Base-by-base conservation (phyloP, 768 basidiomycete species). In the Boletus eberwhitei region DNA sequence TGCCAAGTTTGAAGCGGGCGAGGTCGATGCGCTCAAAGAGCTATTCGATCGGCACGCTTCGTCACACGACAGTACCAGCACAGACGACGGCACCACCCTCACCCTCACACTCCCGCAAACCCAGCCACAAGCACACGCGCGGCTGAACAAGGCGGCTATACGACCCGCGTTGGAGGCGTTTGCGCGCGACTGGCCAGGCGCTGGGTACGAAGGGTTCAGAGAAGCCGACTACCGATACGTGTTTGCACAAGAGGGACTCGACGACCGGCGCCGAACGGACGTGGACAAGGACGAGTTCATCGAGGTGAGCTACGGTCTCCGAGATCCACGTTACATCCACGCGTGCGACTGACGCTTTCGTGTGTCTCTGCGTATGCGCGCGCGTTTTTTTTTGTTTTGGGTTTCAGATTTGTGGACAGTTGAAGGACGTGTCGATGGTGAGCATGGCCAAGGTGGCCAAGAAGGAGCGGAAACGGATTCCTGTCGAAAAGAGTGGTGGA, bases 231-330 rank as follows among this genome's bases (percentile, higher is more conserved):
- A 85, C 40, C 79, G 84, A 34, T 88, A 91, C 66, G 90, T 92
- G 1, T 77, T 95, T 48, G 78, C 79, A 52, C 85, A 88, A 67
- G 85, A 88, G 56, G 93, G 90, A 4, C 83, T 90, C 68, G 72
- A 75, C 46, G 70, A 36, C 9, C 21, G 31, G 35, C 29, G 71
- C 21, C 75, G 78, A 61, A 70, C 71, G 29, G 78, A 79, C 26
- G 72, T 97, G 44, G 83, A 86, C 57, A 84, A 92, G 63, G 89
- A 95, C 59, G 90, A 91, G 65, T 95, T 95, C 69, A 76, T 94
- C 46, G 92, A 95, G 82, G 90, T 48, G 24, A 12, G 22, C 34
- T n/a, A n/a, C 0, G 1, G 19, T 29, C 29, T 29, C 29, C 24
- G 24, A 1, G 11, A 12, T 12, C 11, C n/a, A 2, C 8, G 29